Evolutionary conservation across 257 asterid species (phyloP), one percentile per base, ranked within the genome.

Genomic region (Fraxinus excelsior): DNA sequence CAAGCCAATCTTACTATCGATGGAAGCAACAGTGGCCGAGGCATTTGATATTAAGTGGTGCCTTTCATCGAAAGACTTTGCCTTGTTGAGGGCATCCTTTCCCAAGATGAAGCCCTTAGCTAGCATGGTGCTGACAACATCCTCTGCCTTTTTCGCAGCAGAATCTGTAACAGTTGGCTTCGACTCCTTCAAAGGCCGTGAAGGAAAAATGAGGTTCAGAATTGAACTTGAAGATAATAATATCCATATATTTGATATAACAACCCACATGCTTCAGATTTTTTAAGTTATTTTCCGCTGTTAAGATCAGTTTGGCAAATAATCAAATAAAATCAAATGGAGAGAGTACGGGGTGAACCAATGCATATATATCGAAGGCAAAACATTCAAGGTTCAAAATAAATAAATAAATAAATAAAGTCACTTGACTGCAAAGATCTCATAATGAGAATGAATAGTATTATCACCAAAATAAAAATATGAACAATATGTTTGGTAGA

Each of bases 71-170:
- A 91, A 76, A 7, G 85, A 70, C 78, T 85, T 81, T 8, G 94
- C 94, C 77, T 71, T 85, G 74, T 80, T 83, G 11, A 91, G 77
- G 8, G 90, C 91, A 75, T 86, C 96, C 60, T 89, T 88, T 70
- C 92, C 91, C 68, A 91, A 76, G 13, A 79, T 80, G 53, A 81
- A 91, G 1, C 94, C 96, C 83, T 76, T 89, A 5, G 96, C 90
- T 28, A 89, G 85, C 86, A 89, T 85, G 2, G 86, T 80, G 85
- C 90, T 82, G n/a, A 89, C 96, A 34, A 86, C 86, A 32, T 89
- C 88, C 85, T 82, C 92, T 1, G 94, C 87, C 69, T 82, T 87
- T 75, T 75, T 77, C 32, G 74, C 75, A 0, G 82, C 81, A 78
- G 84, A 68, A 6, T 51, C 81, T 7, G 60, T 23, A 71, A 67